Conservation (phyloP, 1,284 basidiomycete genomes). For the Leccinum pachyderme region DNA sequence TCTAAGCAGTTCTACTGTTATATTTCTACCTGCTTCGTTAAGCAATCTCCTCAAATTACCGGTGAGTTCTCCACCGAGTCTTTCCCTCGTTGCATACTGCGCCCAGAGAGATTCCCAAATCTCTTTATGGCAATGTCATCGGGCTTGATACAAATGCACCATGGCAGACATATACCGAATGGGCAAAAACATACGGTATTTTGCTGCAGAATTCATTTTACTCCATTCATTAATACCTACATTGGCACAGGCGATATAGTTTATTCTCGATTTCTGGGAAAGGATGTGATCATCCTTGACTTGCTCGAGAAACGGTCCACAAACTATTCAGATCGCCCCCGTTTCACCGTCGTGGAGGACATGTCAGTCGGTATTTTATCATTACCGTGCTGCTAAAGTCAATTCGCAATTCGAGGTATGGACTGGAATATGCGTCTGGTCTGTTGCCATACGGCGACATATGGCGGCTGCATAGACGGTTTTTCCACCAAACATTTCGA, state of each 20-base stretch:
- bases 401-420: constrained; percentile 1
- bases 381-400: no score
- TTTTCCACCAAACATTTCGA: constrained; percentile 16
- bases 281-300: constrained; percentile 20
- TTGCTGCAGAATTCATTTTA: neutral
- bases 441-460: constrained; percentile 9
- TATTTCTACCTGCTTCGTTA: no score
- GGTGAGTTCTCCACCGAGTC: no score
- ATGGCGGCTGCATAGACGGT: constrained; percentile 15
- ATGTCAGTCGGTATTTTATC: constrained; percentile 5
- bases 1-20: no score
- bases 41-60: no score
- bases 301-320: constrained; percentile 11
- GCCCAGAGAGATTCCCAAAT: no score
- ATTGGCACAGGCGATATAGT: constrained; percentile 16
- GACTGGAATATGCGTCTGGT: neutral
- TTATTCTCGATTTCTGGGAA: constrained; percentile 11
- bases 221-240: neutral
- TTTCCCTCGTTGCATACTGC: no score
- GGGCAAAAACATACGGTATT: constrained; percentile 14
- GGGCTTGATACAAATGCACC: constrained; percentile 3
- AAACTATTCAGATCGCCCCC: constrained; percentile 19
- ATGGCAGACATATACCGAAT: constrained; percentile 13
- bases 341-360: constrained; percentile 4
- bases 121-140: neutral